Conservation (phyloP, 2,329 filamentous ascomycete genomes). For the Trichoderma simmonsii region DNA sequence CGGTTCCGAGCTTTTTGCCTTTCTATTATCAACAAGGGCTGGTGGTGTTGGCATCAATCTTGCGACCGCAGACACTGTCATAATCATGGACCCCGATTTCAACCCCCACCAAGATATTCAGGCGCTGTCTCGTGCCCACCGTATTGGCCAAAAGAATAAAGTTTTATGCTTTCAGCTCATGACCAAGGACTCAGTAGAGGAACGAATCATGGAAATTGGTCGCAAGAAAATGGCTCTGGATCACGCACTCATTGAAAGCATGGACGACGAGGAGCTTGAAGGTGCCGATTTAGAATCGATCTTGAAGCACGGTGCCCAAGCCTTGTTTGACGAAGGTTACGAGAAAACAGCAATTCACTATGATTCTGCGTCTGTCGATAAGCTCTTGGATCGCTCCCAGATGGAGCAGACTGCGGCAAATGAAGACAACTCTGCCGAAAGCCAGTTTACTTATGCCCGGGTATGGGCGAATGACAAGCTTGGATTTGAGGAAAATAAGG, state of each 20-base stretch:
- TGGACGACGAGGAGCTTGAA: constrained; percentile 79
- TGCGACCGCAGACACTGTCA: constrained; percentile 94
- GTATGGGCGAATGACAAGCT: constrained; percentile 86
- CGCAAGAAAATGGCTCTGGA: constrained; percentile 95
- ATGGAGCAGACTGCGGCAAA: constrained; percentile 68
- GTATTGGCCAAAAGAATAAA: constrained; percentile 94
- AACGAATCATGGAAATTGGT: constrained; percentile 94
- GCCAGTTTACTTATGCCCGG: constrained; percentile 82
- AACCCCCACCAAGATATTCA: constrained; percentile 98
- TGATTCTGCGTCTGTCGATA: constrained; percentile 78
- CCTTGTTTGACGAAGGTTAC: constrained; percentile 76
- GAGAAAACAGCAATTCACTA: constrained; percentile 74
- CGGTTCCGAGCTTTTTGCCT: constrained; percentile 79
- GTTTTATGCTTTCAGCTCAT: constrained; percentile 94
- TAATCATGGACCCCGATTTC: constrained; percentile 95
- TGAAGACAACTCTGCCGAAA: constrained; percentile 65
- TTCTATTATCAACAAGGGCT: constrained; percentile 88
- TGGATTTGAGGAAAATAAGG: constrained; percentile 61
- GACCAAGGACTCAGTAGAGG: constrained; percentile 83
- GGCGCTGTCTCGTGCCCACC: constrained; percentile 87
- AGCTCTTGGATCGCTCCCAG: constrained; percentile 81
- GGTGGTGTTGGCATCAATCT: constrained; percentile 97
- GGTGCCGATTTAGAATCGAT: constrained; percentile 82
- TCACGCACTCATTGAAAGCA: constrained; percentile 87
- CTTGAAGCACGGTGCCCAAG: constrained; percentile 79